Conservation (phyloP, 2,329 filamentous ascomycete species). For the Fusarium camptoceras region DNA sequence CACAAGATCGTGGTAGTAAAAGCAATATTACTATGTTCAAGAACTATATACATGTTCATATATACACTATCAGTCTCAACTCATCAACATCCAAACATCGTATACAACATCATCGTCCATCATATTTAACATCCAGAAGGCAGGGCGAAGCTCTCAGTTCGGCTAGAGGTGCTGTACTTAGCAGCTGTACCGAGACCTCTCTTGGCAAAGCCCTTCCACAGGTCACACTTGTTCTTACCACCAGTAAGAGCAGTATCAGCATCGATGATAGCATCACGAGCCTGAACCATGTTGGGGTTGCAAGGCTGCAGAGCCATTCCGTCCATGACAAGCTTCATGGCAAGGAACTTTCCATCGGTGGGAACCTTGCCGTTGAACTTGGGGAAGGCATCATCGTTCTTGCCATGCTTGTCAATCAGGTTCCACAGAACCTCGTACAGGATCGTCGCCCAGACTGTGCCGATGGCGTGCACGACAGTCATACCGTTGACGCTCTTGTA, state of each 20-base stretch:
- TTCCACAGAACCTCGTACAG: constrained; percentile 70
- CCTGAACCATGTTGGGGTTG: constrained; percentile 64
- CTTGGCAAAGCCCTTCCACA: constrained; percentile 69
- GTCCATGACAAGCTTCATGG: constrained; percentile 64
- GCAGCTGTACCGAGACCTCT: constrained; percentile 62
- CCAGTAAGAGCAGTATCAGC: constrained; percentile 64
- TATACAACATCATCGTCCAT: neutral
- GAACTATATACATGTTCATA: constrained; percentile 7
- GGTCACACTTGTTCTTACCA: constrained; percentile 61
- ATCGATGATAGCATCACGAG: constrained; percentile 67
- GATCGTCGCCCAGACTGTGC: constrained; percentile 54
- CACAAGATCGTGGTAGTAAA: neutral
- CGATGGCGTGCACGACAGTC: constrained; percentile 59
- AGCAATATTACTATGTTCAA: neutral
- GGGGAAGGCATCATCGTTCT: constrained; percentile 58
- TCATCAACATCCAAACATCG: neutral
- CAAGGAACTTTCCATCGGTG: constrained; percentile 63
- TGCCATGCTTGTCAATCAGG: constrained; percentile 66
- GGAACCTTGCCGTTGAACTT: constrained; percentile 59
- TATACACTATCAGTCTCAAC: neutral
- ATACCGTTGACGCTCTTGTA: constrained; percentile 58
- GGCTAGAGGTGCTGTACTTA: constrained; percentile 44
- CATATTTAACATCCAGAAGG: constrained; percentile 42
- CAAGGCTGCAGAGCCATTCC: constrained; percentile 68
- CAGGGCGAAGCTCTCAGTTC: constrained; percentile 50